A percentile compares a stretch with the other conserved stretches of the same genome.
phyloP scores from a whole-genome alignment of 306 rosid species.

The apple (Malus domestica) region ASM211411v1 NC_041798.1:35815001-35815500 shows the following conservation, averaged over 20 bases:
- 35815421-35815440: background rate
- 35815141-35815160: background rate
- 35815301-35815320: constrained; percentile 61
- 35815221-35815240: constrained; percentile 80
- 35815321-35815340: background rate
- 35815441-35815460: background rate
- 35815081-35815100: background rate
- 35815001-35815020: background rate
- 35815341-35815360: background rate
- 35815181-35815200: constrained; percentile 44
- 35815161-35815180: background rate
- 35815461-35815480: background rate
- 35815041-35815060: background rate
- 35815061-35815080: background rate
- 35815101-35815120: background rate
- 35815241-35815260: constrained; percentile 50
- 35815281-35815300: constrained; percentile 86
- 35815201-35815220: constrained; percentile 68
- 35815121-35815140: background rate
- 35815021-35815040: background rate
- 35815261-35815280: constrained; percentile 63
- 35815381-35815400: background rate
- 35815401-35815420: background rate
- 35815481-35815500: background rate
- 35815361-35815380: background rate